Evolutionary conservation across 2,329 filamentous ascomycete species (phyloP), one percentile per base, ranked within the genome.

Genomic region (Aspergillus transmontanensis): DNA sequence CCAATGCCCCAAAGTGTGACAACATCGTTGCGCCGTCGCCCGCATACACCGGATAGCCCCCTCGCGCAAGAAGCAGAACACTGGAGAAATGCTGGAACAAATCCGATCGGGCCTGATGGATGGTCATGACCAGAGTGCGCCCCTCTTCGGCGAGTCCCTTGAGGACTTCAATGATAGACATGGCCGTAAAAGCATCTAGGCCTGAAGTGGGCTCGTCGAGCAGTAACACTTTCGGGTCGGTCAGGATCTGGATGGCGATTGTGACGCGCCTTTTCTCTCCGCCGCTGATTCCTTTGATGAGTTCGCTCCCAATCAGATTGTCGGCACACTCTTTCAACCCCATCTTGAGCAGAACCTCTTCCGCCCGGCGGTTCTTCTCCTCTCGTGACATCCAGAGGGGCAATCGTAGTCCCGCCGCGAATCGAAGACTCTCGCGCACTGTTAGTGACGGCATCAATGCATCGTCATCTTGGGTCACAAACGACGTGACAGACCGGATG

Each of bases 161-260:
- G 1, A 93, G 82, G 3, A 93, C 89, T 64, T 92, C 89, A 76
- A 92, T 87, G 65, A 93, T 92, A 1, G 90, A 93, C 59, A 85
- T 87, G 1, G 91, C 90, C 0, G 90, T 93, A 69, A 93, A 93
- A 0, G 90, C 90, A 71, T 94, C 91, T 0, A 93, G 78, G 0
- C 91, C 91, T 4, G 88, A 91, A 0, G 91, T 90, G 0, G 91
- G 91, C 68, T 94, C 91, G 64, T 94, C 91, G 0, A 94, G 83
- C 0, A 94, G 80, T 1, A 94, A 78, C 2, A 94, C 85, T 1
- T 87, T 86, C 1, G 91, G 91, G 63, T 93, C 89, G 0, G 90
- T 93, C 12, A 94, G 81, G 7, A 93, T 88, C 68, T 94, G 91
- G 0, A 93, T 87, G 0, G 90, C 91, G 64, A 94, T 93, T 3